Evolutionary conservation across 495 filamentous ascomycete genomes (phyloP).

Genomic region (Penicillium crystallinum): DNA sequence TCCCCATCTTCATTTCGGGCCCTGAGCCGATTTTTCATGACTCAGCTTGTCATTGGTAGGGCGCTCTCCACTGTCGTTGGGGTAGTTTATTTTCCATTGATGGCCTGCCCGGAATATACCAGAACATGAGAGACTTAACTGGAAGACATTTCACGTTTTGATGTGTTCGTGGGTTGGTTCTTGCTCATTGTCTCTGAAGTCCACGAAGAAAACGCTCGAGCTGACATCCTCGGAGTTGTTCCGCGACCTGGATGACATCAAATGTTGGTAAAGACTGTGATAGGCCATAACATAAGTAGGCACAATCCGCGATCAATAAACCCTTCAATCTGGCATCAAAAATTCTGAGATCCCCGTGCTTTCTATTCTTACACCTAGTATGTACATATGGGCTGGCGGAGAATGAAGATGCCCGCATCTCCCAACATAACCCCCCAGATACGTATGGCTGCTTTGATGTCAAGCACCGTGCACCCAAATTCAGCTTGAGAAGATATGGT

Average conservation of each 20-base stretch:
- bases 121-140: neutral
- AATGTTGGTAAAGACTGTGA: too few species aligned
- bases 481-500: neutral
- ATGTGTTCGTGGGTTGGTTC: neutral
- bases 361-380: slow-evolving; percentile 17
- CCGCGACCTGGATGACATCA: neutral
- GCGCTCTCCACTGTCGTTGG: slow-evolving; percentile 12
- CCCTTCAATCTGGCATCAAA: neutral
- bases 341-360: neutral
- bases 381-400: slow-evolving; percentile 4
- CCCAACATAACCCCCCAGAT: neutral
- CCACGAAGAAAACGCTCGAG: neutral
- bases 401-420: slow-evolving; percentile 18
- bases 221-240: neutral
- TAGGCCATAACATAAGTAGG: too few species aligned
- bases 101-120: neutral
- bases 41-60: slow-evolving; percentile 19
- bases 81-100: neutral
- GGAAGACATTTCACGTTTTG: too few species aligned
- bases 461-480: neutral
- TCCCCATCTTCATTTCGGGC: neutral
- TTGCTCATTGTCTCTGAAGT: too few species aligned
- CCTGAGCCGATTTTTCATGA: slow-evolving; percentile 5
- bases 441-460: neutral
- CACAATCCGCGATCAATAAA: too few species aligned